Base-by-base conservation (phyloP, 2,329 filamentous ascomycete genomes). In the Aspergillus unguis region DNA sequence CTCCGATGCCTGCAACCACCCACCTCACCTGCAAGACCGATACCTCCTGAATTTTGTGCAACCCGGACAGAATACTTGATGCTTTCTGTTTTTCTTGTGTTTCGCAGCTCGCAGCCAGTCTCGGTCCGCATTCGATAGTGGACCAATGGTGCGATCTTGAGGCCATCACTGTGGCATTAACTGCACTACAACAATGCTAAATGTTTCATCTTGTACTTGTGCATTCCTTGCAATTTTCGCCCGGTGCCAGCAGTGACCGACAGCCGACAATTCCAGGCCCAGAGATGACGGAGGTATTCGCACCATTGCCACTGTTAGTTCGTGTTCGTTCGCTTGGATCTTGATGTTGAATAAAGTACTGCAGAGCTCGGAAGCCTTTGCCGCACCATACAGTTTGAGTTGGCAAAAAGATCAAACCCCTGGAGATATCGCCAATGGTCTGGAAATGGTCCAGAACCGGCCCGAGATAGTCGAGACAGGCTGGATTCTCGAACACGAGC, bases 161-260 rank as follows among this genome's bases (percentile, higher is more conserved):
- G 28, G 10, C 23, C 36, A n/a, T 35, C 28, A 32, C 48, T 33
- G 48, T 40, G 41, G 48, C 35, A 50, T 50, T 50, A 41, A 44
- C 32, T 5, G 23, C 10, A 32, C 17, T 17, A 17, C 17, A 17
- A 17, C 17, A 17, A 17, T 29, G 33, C 25, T 25, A 31, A 50
- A 45, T 44, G 48, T 50, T 50, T 44, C 33, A 38, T n/a, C 41
- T 23, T 23, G 27, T 26, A 7, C 27, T 32, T n/a, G 28, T 28
- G 27, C 41, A 32, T 33, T 44, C 17, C 26, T 32, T 32, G 9
- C 5, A 37, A 25, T 9, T n/a, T 45, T 36, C 36, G 26, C 41
- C 11, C 28, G 6, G n/a, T 4, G n/a, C 17, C 17, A 36, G 11
- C 25, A 4, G n/a, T 10, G 17, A 46, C 25, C 36, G 17, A 38